These are phyloP conservation scores for Termitomyces titanicus DNA, from an alignment of 768 basidiomycete genomes.

Conservation along the genomic window DNA sequence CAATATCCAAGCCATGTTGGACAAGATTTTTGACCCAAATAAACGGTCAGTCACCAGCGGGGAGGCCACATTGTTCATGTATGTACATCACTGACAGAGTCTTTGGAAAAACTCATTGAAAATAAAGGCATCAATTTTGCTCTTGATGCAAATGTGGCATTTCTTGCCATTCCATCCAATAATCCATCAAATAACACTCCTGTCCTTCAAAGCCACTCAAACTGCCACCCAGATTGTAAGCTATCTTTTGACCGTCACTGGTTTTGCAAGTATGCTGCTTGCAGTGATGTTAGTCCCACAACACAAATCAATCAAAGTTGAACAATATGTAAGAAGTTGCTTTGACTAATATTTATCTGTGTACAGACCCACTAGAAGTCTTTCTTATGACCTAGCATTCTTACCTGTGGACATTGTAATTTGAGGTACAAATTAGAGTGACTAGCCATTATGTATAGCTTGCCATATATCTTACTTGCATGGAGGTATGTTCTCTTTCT, in stretches of 20 bases:
- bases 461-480: constrained; percentile 7
- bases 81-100: neutral
- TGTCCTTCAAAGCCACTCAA: constrained; percentile 9
- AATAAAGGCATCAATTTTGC: constrained; percentile 17
- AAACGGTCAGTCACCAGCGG: constrained; percentile 22
- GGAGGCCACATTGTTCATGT: constrained; percentile 1
- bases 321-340: neutral
- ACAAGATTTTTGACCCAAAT: constrained; percentile 31
- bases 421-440: constrained; percentile 1
- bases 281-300: neutral
- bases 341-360: too few relatives aligned
- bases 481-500: constrained; percentile 20
- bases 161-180: constrained; percentile 43
- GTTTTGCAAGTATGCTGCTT: constrained; percentile 3
- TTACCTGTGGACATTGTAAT: constrained; percentile 2
- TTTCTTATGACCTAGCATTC: too few relatives aligned
- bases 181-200: constrained; percentile 28
- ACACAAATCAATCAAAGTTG: constrained; percentile 6
- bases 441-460: constrained; percentile 7
- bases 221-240: neutral
- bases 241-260: neutral
- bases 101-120: neutral
- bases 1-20: constrained; percentile 31
- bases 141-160: constrained; percentile 47
- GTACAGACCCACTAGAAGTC: too few relatives aligned